Conservation (phyloP, 2,329 filamentous ascomycete genomes). For the Colletotrichum cereale region DNA sequence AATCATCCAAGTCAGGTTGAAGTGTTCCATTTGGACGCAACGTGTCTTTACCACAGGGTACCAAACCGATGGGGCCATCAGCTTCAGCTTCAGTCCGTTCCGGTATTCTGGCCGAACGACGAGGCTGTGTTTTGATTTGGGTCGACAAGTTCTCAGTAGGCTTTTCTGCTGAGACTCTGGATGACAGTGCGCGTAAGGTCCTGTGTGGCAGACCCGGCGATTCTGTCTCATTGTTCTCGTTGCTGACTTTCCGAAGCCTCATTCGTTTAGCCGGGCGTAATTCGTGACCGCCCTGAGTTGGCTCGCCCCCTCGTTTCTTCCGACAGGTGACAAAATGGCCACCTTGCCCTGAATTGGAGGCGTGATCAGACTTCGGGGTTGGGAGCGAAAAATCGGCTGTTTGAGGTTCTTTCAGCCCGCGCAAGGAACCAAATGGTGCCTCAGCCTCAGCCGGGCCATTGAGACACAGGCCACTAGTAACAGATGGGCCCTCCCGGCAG, state of each 20-base stretch:
- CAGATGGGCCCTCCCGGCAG: not conserved
- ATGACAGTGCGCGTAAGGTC: no score
- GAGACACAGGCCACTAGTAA: not conserved
- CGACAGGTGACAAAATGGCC: not conserved
- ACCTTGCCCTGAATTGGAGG: not conserved
- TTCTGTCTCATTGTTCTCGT: not conserved
- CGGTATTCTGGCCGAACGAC: not conserved
- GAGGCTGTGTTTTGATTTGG: not conserved
- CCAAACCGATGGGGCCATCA: not conserved
- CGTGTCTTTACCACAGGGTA: not conserved
- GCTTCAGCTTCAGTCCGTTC: not conserved
- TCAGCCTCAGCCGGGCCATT: not conserved
- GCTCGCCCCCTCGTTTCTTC: not conserved
- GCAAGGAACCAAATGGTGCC: not conserved
- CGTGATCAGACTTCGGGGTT: constrained; percentile 2
- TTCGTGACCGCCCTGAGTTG: not conserved
- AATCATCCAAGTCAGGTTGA: no score
- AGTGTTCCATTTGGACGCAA: no score
- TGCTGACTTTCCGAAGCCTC: not conserved
- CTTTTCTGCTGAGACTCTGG: not conserved
- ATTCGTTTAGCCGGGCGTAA: not conserved
- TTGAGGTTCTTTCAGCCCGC: not conserved
- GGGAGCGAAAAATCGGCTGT: not conserved
- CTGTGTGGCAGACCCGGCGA: constrained; percentile 11
- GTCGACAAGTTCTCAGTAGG: not conserved